Conservation (phyloP, 805 yeast species). For the Cephaloascus albidus region DNA sequence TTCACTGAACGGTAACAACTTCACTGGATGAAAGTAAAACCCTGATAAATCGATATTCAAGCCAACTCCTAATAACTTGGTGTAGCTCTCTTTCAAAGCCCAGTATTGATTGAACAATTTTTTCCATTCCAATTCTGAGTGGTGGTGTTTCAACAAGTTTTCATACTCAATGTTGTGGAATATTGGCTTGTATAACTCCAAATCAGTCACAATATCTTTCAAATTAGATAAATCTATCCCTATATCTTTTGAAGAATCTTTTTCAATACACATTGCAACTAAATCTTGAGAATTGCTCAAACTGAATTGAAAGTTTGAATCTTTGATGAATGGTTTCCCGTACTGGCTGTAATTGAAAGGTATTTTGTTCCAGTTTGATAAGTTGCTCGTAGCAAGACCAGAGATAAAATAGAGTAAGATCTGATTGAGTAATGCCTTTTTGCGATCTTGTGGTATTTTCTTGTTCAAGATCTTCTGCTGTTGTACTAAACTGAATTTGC, state of each 20-base stretch:
- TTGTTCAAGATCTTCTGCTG: conserved; percentile 5
- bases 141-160: background rate
- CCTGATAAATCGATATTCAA: conserved; percentile 7
- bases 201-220: background rate
- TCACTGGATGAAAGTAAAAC: conserved; percentile 2
- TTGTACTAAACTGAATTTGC: conserved; percentile 6
- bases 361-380: background rate
- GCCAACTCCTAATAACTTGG: conserved; percentile 1
- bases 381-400: background rate
- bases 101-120: conserved; percentile 1
- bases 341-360: background rate
- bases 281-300: background rate
- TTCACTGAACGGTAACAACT: background rate
- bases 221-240: conserved; percentile 1
- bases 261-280: background rate
- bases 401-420: background rate
- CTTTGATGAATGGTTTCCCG: background rate
- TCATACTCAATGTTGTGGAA: background rate
- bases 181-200: background rate
- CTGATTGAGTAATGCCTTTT: background rate
- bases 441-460: background rate
- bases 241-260: background rate
- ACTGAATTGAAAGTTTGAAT: background rate
- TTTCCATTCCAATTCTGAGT: background rate
- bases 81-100: background rate